Evolutionary conservation across 495 filamentous ascomycete species (phyloP), one percentile per base, ranked within the genome.

Genomic region (Penicillium psychrofluorescens): DNA sequence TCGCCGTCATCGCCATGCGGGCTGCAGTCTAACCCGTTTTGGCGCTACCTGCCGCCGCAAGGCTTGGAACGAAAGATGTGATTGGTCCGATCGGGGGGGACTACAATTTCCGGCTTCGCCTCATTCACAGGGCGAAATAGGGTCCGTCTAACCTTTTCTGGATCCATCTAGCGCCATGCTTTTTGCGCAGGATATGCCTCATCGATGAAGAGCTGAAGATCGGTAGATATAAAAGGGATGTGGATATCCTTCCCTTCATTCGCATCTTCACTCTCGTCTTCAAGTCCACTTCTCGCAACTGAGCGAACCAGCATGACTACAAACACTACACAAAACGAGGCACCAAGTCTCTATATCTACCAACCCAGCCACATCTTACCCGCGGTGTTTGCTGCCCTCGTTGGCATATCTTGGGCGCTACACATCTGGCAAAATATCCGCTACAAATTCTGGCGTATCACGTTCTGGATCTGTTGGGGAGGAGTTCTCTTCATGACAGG

Each of bases 391-490:
- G 62, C 67, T 6, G 58, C 46, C 3, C 29, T 71, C 5, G 54
- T 70, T 6, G 58, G 57, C 13, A 7, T 62, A 22, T 71, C 67
- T 0, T 41, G 65, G 12, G 11, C 64, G 0, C 16, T 61, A 7
- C 68, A 72, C 36, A 45, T 57, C 16, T 70, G 59, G 43, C 68
- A 72, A 36, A 72, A 69, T 30, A 68, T 59, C 33, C 57, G 45
- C 46, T 74, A 70, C 37, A 49, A 51, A 30, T 66, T 62, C 48
- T 71, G 67, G 66, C 50, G 54, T n/a, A 49, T 69, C 30, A 74
- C 66, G 14, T 71, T 72, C 52, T 71, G 56, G 44, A 61, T 70
- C 51, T 57, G 59, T 41, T 75, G 61, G 59, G 71, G 59, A 27
- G 56, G 60, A 28, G 15, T 52, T 7, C 54, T 72, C 16, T 72